Percentiles rank a stretch among this genome's conserved stretches.
Conservation (phyloP, 805 yeast species). For the Maudiozyma bulderi region DNA sequence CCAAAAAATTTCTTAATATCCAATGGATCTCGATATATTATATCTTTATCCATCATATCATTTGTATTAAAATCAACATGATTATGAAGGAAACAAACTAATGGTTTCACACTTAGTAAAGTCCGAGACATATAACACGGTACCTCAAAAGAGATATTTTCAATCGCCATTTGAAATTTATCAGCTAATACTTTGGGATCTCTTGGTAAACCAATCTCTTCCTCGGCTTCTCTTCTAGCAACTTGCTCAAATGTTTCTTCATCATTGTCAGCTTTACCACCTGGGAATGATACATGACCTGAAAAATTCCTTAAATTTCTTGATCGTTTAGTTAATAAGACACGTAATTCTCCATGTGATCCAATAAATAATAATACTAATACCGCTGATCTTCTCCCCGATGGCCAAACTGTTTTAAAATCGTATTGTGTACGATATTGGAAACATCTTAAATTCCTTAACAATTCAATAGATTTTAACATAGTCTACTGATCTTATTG, state of each 20-base stretch:
- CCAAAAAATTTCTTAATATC: constrained; percentile 28
- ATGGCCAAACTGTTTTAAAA: constrained; percentile 58
- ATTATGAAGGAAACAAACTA: constrained; percentile 52
- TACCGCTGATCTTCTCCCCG: constrained; percentile 67
- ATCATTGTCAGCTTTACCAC: constrained; percentile 76
- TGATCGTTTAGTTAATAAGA: constrained; percentile 70
- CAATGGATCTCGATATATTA: constrained; percentile 25
- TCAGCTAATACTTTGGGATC: constrained; percentile 35
- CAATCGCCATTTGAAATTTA: constrained; percentile 48
- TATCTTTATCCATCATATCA: neutral
- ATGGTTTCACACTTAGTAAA: constrained; percentile 73
- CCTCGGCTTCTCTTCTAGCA: constrained; percentile 75
- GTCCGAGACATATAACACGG: constrained; percentile 82
- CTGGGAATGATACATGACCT: constrained; percentile 89
- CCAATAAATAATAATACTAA: constrained; percentile 67
- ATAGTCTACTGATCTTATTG: constrained; percentile 2
- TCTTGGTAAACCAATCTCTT: constrained; percentile 69
- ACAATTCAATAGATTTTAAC: constrained; percentile 13
- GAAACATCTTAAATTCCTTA: constrained; percentile 16
- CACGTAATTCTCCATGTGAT: constrained; percentile 62
- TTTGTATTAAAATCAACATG: neutral
- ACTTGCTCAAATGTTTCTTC: constrained; percentile 60
- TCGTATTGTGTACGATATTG: constrained; percentile 13
- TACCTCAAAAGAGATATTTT: constrained; percentile 43
- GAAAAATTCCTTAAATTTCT: constrained; percentile 61